phyloP scores from a whole-genome alignment of 345 rosid genomes.

The Pugionium cornutum region DNA sequence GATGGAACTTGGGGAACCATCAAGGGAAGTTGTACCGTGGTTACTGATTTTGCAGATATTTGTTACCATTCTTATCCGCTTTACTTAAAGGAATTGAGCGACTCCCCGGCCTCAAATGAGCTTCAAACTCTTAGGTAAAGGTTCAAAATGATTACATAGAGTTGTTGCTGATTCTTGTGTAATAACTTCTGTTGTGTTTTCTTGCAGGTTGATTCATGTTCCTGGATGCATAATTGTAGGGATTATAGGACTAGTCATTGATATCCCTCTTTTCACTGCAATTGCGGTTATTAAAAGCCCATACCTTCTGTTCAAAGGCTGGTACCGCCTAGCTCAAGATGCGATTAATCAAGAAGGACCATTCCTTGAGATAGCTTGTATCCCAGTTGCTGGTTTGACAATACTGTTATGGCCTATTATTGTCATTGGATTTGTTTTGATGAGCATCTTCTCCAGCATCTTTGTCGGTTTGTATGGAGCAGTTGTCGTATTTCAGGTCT shows the following conservation, averaged over 20 bases:
- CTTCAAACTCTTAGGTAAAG: slow-evolving; percentile 66
- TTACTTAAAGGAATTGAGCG: slow-evolving; percentile 64
- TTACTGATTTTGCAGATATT: slow-evolving; percentile 70
- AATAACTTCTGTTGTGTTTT: slow-evolving; percentile 1
- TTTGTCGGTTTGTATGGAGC: slow-evolving; percentile 76
- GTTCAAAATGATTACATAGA: background rate
- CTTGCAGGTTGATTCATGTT: slow-evolving; percentile 64
- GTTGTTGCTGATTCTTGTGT: slow-evolving; percentile 11
- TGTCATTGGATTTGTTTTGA: slow-evolving; percentile 64
- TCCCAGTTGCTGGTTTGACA: slow-evolving; percentile 76
- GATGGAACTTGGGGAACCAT: slow-evolving; percentile 89
- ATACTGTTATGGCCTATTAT: slow-evolving; percentile 79
- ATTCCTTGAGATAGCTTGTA: slow-evolving; percentile 80
- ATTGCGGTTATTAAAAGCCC: slow-evolving; percentile 76
- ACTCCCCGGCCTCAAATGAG: slow-evolving; percentile 54
- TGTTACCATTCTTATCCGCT: slow-evolving; percentile 71
- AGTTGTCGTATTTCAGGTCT: slow-evolving; percentile 67
- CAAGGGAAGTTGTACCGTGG: slow-evolving; percentile 71
- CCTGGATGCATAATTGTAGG: slow-evolving; percentile 75
- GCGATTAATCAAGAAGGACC: slow-evolving; percentile 75
- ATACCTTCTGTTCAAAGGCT: slow-evolving; percentile 69
- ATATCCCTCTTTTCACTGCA: slow-evolving; percentile 66
- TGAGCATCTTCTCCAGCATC: slow-evolving; percentile 60
- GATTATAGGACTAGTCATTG: slow-evolving; percentile 60
- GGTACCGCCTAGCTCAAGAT: slow-evolving; percentile 72